Base-by-base conservation (phyloP, 768 basidiomycete species). In the Kwoniella sp. region DNA sequence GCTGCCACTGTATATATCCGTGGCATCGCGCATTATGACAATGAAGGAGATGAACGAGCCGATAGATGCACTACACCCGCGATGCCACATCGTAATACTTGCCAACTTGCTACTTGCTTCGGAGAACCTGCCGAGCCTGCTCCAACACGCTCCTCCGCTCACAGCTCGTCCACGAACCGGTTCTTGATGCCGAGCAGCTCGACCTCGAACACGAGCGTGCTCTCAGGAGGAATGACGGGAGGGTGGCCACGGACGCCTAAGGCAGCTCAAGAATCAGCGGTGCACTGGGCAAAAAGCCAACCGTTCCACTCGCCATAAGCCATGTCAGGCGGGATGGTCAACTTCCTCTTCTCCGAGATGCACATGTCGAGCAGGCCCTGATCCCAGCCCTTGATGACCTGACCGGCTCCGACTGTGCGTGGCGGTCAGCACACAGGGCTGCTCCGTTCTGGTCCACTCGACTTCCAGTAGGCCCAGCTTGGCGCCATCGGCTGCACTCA, bases 151-250 rank as follows among this genome's bases (percentile, higher is more conserved):
- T n/a, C n/a, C 12, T 20, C 1, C 3, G 40, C 15, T 22, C 54
- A 68, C 4, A 69, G 58, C 53, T 70, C 69, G 41, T 70, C 69
- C 5, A 52, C 58, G 17, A 46, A 50, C 14, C 73, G 55, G 54
- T 72, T 75, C 47, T 84, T 78, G 63, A 92, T 73, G 37, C 77
- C 78, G n/a, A 85, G 76, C 23, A 93, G 80, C 70, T 93, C 89
- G 10, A 88, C 86, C 7, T 88, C 86, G 75, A 95, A 93, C 17
- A 89, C 83, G 23, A 93, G 79, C 6, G 84, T 84, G 11, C 89
- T 83, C 64, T 85, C 78, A 32, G 86, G 77, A 28, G 89, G 90
- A 47, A 96, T 96, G 53, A 84, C 74, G 12, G 73, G 75, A 6
- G 88, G 87, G 63, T 84, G 84, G 11, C 89, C 90, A 40, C 86